Evolutionary conservation across 2,329 filamentous ascomycete genomes (phyloP), one percentile per base, ranked within the genome.

Genomic region (Plenodomus lindquistii): DNA sequence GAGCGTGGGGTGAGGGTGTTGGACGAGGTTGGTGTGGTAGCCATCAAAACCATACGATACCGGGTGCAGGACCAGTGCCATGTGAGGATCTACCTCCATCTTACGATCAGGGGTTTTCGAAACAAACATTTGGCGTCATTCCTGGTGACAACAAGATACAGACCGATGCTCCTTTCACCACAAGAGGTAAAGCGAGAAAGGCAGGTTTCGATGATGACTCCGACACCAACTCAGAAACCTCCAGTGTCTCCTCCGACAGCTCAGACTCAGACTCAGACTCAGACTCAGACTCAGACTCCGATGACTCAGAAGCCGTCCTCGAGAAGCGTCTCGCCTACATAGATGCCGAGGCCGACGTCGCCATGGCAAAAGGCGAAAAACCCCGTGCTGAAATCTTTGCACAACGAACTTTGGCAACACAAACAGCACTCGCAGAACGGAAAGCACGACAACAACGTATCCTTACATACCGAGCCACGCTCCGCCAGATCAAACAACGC

Each of bases 361-460:
- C 63, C 1, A 43, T 44, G 13, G 20, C 43, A 5, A 65, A 65
- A 41, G 67, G 67, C 41, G 66, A 65, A 36, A 67, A 66, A 37
- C 37, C 40, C 8, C 31, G 46, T 7, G 36, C 51, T 31, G 53
- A 61, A 19, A 62, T 69, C 16, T 52, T 53, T 4, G 45, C 43
- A 2, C 64, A 68, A 37, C 62, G 66, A n/a, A 55, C 53, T 10
- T 39, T 52, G 7, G 65, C 61, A 7, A 63, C 68, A 18, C 57
- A 60, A 19, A 54, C 56, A 44, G 67, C 67, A 0, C 40, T 52
- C 6, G 21, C 41, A 9, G 55, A 66, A 10, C 63, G 56, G 20
- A 55, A 54, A 16, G 40, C 22, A 8, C 35, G 52, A 6, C 60
- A 70, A n/a, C 39, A 55, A 21, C 43, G 51, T 13, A 63, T 56